Conservation (phyloP, 495 filamentous ascomycete genomes). For the Xylaria intraflava region DNA sequence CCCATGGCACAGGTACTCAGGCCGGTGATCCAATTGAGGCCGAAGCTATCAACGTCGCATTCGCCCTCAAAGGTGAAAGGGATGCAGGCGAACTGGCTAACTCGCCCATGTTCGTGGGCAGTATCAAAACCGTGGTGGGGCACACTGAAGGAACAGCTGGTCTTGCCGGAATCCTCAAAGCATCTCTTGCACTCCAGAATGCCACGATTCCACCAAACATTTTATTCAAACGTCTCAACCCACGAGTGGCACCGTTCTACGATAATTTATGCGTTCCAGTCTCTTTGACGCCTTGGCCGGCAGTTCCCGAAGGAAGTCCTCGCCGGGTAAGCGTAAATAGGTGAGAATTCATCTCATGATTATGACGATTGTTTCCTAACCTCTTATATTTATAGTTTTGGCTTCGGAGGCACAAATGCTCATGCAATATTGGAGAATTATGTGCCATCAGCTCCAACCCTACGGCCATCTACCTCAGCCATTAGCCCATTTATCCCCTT, state of each 20-base stretch:
- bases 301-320: neutral
- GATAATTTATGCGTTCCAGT: constrained; percentile 28
- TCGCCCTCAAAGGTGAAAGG: constrained; percentile 3
- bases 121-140: constrained; percentile 47
- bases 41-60: constrained; percentile 32
- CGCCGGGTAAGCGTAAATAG: constrained; percentile 19
- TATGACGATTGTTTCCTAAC: neutral
- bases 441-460: neutral
- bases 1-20: constrained; percentile 38
- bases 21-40: constrained; percentile 49
- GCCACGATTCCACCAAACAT: constrained; percentile 36
- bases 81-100: constrained; percentile 6
- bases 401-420: constrained; percentile 31
- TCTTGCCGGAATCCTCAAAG: constrained; percentile 46
- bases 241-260: constrained; percentile 17
- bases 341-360: too few species aligned
- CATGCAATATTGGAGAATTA: constrained; percentile 24
- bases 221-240: constrained; percentile 43
- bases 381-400: constrained; percentile 27
- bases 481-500: neutral
- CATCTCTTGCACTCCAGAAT: constrained; percentile 37
- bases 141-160: constrained; percentile 48
- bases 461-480: neutral
- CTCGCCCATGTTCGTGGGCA: constrained; percentile 39
- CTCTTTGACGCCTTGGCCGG: constrained; percentile 24